Evolutionary conservation across 306 rosid genomes (phyloP).

Genomic region (Acacia acuminata): DNA sequence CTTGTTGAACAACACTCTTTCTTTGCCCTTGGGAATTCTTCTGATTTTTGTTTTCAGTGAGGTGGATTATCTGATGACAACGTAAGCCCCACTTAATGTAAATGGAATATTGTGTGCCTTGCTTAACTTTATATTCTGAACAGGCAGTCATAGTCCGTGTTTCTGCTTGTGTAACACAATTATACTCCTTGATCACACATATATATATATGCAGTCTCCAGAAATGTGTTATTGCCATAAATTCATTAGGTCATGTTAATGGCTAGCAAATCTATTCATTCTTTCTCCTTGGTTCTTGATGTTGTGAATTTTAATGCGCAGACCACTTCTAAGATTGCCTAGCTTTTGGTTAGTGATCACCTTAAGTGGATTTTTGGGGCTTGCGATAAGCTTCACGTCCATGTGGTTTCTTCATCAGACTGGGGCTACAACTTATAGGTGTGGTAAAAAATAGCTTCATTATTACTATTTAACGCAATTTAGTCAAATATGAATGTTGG

Average conservation of each 20-base stretch:
- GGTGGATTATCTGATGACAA: slow-evolving; percentile 80
- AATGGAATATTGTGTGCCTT: slow-evolving; percentile 24
- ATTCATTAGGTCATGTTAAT: slow-evolving; percentile 12
- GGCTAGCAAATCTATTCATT: neutral
- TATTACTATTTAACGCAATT: neutral
- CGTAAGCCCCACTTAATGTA: slow-evolving; percentile 61
- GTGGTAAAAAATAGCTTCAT: neutral
- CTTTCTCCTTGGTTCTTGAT: slow-evolving; percentile 3
- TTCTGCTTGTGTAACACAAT: slow-evolving; percentile 19
- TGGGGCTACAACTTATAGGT: slow-evolving; percentile 78
- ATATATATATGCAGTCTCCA: neutral
- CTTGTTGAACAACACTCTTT: slow-evolving; percentile 91
- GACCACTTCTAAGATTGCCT: slow-evolving; percentile 90
- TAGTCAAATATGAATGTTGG: slow-evolving; percentile 4
- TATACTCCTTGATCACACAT: neutral
- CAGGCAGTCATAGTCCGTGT: neutral
- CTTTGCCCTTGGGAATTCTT: slow-evolving; percentile 85
- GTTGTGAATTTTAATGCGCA: slow-evolving; percentile 47
- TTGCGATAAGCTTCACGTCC: slow-evolving; percentile 97
- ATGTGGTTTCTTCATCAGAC: slow-evolving; percentile 99
- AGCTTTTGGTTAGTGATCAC: slow-evolving; percentile 94
- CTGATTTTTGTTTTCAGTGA: slow-evolving; percentile 80
- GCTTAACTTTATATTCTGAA: slow-evolving; percentile 7
- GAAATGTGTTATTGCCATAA: slow-evolving; percentile 14
- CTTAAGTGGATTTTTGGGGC: slow-evolving; percentile 88